Base-by-base conservation (phyloP, 2,329 filamentous ascomycete species). In the Ascocoryne sarcoides region DNA sequence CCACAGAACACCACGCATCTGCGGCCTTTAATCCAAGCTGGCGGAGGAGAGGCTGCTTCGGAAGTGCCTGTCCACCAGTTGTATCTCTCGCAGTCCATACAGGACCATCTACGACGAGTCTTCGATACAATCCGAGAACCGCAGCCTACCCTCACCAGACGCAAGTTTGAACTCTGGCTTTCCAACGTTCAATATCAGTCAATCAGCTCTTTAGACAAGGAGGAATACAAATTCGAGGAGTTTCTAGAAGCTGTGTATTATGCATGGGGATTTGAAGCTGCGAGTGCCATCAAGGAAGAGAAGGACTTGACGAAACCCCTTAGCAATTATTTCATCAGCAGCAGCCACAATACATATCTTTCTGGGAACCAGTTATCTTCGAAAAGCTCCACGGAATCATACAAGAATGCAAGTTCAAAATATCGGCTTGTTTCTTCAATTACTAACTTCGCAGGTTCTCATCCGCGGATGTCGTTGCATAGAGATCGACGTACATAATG, bases 401-500 rank as follows among this genome's bases (percentile, higher is more conserved):
- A 95, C 63, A 82, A 73, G 51, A 76, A 79, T 57, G 84, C 84
- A 58, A 56, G 77, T 66, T 8, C 3, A 20, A 17, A n/a, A 5
- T 4, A 4, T 16, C 17, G 16, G 7, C 34, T 35, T 19, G 17
- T 20, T 14, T 8, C 21, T 16, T 31, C 18, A 21, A 19, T 16
- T 38, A 29, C 44, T 49, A 29, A 52, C 19, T 14, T 26, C 4
- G 15, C 15, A 85, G 73, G 82, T 84, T 10, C 75, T 95, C 10
- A 68, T 75, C 26, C 73, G 78, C 37, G 84, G 85, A 35, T 94
- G 89, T 56, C 79, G 89, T 46, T 95, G 88, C 56, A 87, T 95
- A 34, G 89, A 95, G 60, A 92, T 95, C 40, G 90, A 95, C 57
- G 87, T 95, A 3, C 95, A 89, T 84, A 85, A 95, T 60, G 85